Percentiles rank a stretch among this genome's conserved stretches.
These are phyloP conservation scores for Chaetomiaceae sp. DNA, from an alignment of 2,329 filamentous ascomycete genomes.

Conservation along the genomic window DNA sequence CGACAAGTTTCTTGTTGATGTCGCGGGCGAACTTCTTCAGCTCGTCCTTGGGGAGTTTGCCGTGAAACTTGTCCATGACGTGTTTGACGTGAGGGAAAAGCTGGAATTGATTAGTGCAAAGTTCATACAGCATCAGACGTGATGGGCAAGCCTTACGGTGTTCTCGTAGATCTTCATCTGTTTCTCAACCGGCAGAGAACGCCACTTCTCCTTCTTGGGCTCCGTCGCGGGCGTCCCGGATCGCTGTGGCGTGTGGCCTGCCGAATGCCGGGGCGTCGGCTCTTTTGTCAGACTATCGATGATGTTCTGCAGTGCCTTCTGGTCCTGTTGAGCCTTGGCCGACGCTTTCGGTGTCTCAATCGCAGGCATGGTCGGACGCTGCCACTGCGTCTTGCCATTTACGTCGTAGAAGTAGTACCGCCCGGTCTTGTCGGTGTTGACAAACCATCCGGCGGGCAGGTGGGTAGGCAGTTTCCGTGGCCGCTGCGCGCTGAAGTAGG, in stretches of 20 bases:
- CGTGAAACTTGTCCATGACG: slow-evolving; percentile 78
- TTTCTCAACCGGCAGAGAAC: slow-evolving; percentile 66
- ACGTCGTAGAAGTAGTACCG: slow-evolving; percentile 81
- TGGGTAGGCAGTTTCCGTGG: slow-evolving; percentile 50
- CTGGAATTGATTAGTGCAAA: too few relatives aligned
- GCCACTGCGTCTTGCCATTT: slow-evolving; percentile 74
- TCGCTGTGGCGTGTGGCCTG: slow-evolving; percentile 60
- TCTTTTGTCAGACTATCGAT: slow-evolving; percentile 78
- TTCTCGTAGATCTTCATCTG: slow-evolving; percentile 94
- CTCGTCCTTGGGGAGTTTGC: slow-evolving; percentile 78
- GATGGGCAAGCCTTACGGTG: slow-evolving; percentile 60
- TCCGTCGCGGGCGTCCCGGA: slow-evolving; percentile 49
- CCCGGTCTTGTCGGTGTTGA: slow-evolving; percentile 63
- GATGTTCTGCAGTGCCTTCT: slow-evolving; percentile 74
- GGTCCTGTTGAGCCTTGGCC: slow-evolving; percentile 56
- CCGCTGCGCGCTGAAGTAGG: slow-evolving; percentile 41
- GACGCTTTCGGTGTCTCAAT: slow-evolving; percentile 59
- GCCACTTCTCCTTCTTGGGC: slow-evolving; percentile 65
- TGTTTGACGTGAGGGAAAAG: slow-evolving; percentile 79
- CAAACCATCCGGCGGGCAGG: slow-evolving; percentile 81
- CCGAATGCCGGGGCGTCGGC: slow-evolving; percentile 45
- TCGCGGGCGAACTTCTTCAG: slow-evolving; percentile 58
- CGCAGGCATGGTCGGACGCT: slow-evolving; percentile 64
- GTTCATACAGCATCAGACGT: too few relatives aligned
- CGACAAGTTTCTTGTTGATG: slow-evolving; percentile 80